Evolutionary conservation across 768 basidiomycete genomes (phyloP), one percentile per base, ranked within the genome.

Genomic region (Amyloporia xantha): DNA sequence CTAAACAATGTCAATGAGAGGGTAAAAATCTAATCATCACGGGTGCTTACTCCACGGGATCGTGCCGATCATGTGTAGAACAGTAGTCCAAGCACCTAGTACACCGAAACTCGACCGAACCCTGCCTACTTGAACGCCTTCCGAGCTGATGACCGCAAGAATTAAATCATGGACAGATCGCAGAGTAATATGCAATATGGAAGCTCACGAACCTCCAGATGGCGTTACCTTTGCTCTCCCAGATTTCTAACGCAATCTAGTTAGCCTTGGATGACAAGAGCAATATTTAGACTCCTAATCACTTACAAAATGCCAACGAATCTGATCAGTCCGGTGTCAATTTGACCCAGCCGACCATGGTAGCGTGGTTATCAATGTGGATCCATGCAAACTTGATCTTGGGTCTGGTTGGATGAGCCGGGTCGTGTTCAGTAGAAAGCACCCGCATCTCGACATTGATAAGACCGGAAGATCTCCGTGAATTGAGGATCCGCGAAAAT

Each of bases 221-320:
- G 11, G 75, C 67, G 43, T 72, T 68, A 9, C 69, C 72, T 38
- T 69, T n/a, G n/a, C 65, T 30, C 80, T 79, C 0, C 81, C 80
- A 26, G 74, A 51, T 21, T 44, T 47, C 43, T 36, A 28, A 47
- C 23, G 45, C 44, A 2, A 21, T 44, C 59, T 39, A 47, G 38
- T 54, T 23, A 28, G 17, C 11, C 33, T 49, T 10, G n/a, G 9
- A 39, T 10, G 17, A 28, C 25, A 13, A 15, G 1, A 28, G 36
- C 11, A 35, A 13, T 33, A 11, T 11, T 21, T n/a, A n/a, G n/a
- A 21, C 19, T 10, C 23, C 30, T 1, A 23, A 48, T 39, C 3
- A 66, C 82, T 58, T 60, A 85, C 84, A 62, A 79, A 82, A 62
- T 78, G 75, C 81, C 81, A 82, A 45, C 76, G 72, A 7, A 84